These are phyloP conservation scores for Zygoascus bituminiphila DNA, from an alignment of 805 yeast genomes.

Conservation along the genomic window DNA sequence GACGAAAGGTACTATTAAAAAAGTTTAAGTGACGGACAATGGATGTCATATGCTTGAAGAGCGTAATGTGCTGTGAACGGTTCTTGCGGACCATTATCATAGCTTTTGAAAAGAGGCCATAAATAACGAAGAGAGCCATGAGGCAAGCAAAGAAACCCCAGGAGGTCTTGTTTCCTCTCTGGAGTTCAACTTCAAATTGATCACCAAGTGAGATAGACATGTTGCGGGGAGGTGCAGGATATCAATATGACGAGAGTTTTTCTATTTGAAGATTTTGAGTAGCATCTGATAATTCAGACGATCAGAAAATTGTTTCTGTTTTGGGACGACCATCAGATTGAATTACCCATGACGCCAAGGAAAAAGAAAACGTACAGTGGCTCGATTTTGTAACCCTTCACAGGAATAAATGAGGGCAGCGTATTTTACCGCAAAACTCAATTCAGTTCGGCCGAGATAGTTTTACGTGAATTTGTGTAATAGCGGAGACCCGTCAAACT, in stretches of 20 bases:
- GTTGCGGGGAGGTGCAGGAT: neutral
- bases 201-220: constrained; percentile 30
- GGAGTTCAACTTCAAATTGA: constrained; percentile 35
- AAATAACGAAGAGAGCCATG: constrained; percentile 25
- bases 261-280: neutral
- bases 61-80: neutral
- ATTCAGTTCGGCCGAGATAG: neutral
- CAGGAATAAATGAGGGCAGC: neutral
- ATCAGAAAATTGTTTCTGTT: neutral
- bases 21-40: neutral
- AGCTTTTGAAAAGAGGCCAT: constrained; percentile 40
- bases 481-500: too few relatives aligned
- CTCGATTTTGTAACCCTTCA: too few relatives aligned
- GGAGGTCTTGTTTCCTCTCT: constrained; percentile 31
- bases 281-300: neutral
- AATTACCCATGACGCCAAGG: neutral
- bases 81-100: constrained; percentile 13
- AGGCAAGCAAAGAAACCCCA: constrained; percentile 31
- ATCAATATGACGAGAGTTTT: neutral
- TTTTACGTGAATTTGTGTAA: too few relatives aligned
- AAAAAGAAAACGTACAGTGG: too few relatives aligned
- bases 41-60: constrained; percentile 9
- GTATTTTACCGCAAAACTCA: neutral
- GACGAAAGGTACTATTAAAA: constrained; percentile 20
- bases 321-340: neutral